Percentiles rank a stretch among this genome's conserved stretches.
Conservation (phyloP, 1,284 basidiomycete species). For the Naganishia cerealis region DNA sequence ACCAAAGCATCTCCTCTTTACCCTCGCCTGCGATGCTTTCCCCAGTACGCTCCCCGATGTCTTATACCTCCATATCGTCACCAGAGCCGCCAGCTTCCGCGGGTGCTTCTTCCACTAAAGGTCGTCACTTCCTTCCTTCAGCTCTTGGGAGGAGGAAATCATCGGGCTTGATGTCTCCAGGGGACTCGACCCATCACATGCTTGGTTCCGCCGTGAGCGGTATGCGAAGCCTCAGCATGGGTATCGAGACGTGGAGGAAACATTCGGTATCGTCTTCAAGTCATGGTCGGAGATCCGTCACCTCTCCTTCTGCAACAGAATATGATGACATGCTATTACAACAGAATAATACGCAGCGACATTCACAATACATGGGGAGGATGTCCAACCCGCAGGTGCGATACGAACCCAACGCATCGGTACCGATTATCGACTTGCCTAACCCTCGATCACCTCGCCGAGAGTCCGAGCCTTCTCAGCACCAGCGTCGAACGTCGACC, state of each 20-base stretch:
- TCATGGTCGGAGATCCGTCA: not conserved
- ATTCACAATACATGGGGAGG: not conserved
- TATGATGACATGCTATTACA: constrained; percentile 18
- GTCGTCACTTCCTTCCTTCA: constrained; percentile 13
- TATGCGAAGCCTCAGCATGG: constrained; percentile 17
- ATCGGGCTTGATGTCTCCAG: not conserved
- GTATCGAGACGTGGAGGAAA: constrained; percentile 25
- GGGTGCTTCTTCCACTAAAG: not conserved
- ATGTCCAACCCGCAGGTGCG: not conserved
- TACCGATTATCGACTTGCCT: not conserved
- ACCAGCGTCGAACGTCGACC: not conserved
- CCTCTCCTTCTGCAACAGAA: constrained; percentile 5
- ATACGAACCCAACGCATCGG: not conserved
- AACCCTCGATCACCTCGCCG: not conserved
- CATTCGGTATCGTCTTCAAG: not conserved
- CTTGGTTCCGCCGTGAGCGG: constrained; percentile 19
- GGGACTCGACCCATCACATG: not conserved
- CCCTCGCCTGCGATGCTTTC: constrained; percentile 7
- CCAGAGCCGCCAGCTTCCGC: constrained; percentile 1
- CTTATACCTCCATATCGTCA: not conserved
- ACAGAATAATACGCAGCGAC: not conserved
- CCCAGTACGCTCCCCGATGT: not conserved
- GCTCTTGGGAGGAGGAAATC: constrained; percentile 15
- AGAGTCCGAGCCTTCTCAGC: constrained; percentile 4
- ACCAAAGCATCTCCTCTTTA: constrained; percentile 6